Base-by-base conservation (phyloP, 768 basidiomycete species). In the Gymnopilus dilepis region DNA sequence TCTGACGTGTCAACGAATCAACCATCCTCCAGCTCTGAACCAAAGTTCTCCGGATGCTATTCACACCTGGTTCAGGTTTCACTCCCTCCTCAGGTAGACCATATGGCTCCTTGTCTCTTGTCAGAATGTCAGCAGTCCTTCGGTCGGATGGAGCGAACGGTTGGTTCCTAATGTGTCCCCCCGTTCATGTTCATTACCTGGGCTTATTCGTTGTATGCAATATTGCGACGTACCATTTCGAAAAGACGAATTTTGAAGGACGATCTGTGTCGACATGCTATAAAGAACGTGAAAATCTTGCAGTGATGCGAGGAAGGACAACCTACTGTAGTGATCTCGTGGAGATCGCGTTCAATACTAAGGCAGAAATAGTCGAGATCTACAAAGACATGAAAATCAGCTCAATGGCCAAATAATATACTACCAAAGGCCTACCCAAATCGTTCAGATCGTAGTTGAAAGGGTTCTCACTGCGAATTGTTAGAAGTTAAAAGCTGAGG, bases 241-340 rank as follows among this genome's bases (percentile, higher is more conserved):
- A 82, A 73, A 86, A 86, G 64, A 89, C 72, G 70, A 79, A 87
- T 4, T 74, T 61, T 8, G 77, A 72, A 0, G 85, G 85, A 15
- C 43, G 43, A 8, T 84, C 77, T 22, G 82, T 78, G 28, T 77
- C 76, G 1, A 84, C 80, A 74, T 88, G 86, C 85, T 81, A 58
- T 24, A 40, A 73, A 61, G 31, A 48, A 31, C 1, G 48, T 64
- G 22, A 15, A 37, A 42, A 26, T 15, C 13, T 43, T 22, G 15
- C 12, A 50, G 11, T 11, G n/a, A 40, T 34, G 28, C 75, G 22
- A 21, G 11, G 24, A 5, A 24, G 9, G 13, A n/a, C n/a, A n/a
- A n/a, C 85, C 41, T 70, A 88, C 87, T 12, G 85, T 81, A 2
- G 88, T 89, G 66, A 91, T 85, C 70, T 89, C 85, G 52, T 86